Base-by-base conservation (phyloP, 1,284 basidiomycete genomes). In the Ustilago xerochloae region DNA sequence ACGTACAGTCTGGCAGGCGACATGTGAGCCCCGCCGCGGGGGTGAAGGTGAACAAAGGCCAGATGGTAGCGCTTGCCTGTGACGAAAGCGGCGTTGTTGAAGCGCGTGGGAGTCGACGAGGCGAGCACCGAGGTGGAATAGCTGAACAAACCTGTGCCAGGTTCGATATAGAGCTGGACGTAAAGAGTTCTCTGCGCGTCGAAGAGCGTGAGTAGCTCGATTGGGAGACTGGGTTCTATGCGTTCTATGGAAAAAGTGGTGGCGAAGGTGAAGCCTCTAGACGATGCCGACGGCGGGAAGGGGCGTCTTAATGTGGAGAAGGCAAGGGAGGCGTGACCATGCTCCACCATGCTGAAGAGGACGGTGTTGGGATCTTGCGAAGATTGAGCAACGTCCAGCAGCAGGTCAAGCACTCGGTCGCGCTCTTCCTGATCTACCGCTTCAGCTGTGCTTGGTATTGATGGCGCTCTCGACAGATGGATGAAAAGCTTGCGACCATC, bases 121-220 rank as follows among this genome's bases (percentile, higher is more conserved):
- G 45, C 28, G 28, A 43, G 49, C 36, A 28, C 24, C 10, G 49
- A 46, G 38, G 57, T 62, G 26, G 54, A 33, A 50, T 80, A 82
- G 55, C 60, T 64, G 16, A 82, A 57, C 6, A 66, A 64, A 26
- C 69, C 60, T 3, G 69, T 74, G 18, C 63, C 65, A 2, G 73
- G 69, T 39, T 79, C 72, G 32, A 81, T 58, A 29, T 38, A 52
- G 13, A 82, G 61, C 29, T 70, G 65, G 6, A 79, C 62, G 22
- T 62, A 57, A 26, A 61, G 65, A 7, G 54, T 51, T n/a, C 64
- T 49, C 10, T 75, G 73, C 13, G 67, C 64, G 41, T 81, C 73
- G 32, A 75, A 77, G 33, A 81, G 43, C 8, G 75, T 69, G 35
- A 82, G 65, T 12, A 81, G 50, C 30, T 80, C 75, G 30, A 80